Conservation (phyloP, 768 basidiomycete genomes). For the Panaeolus papilionaceus region DNA sequence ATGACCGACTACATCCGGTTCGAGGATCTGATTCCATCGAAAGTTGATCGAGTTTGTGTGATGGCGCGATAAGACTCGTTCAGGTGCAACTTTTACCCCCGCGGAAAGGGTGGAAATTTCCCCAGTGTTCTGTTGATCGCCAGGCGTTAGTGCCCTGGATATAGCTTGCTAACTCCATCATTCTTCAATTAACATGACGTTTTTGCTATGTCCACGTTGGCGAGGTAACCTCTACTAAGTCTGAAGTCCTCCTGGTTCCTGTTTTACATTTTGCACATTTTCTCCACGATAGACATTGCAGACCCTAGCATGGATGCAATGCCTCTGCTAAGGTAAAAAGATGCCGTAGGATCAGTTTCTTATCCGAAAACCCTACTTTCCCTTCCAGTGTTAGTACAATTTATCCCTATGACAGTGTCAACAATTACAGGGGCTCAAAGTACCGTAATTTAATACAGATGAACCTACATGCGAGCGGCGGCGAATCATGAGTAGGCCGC, state of each 20-base stretch:
- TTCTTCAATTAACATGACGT: slow-evolving; percentile 1
- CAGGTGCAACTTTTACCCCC: background rate
- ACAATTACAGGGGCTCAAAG: background rate
- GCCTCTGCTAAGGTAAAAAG: slow-evolving; percentile 8
- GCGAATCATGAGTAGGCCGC: background rate
- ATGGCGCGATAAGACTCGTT: background rate
- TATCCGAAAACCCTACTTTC: background rate
- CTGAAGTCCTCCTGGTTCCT: background rate
- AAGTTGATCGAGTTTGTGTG: background rate
- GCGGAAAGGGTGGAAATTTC: background rate
- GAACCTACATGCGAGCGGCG: background rate
- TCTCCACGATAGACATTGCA: background rate
- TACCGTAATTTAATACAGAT: background rate
- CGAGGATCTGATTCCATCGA: slow-evolving; percentile 13
- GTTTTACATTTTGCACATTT: background rate
- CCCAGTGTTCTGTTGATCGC: slow-evolving; percentile 1
- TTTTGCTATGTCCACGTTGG: slow-evolving; percentile 7
- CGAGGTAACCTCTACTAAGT: background rate
- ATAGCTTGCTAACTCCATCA: background rate
- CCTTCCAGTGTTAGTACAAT: background rate
- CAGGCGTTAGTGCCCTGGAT: background rate
- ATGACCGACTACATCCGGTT: slow-evolving; percentile 2
- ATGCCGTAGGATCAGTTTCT: slow-evolving; percentile 10
- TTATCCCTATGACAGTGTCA: slow-evolving; percentile 1
- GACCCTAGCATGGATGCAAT: background rate